Evolutionary conservation across 2,329 filamentous ascomycete species (phyloP).

Genomic region (Phialophora tarda): DNA sequence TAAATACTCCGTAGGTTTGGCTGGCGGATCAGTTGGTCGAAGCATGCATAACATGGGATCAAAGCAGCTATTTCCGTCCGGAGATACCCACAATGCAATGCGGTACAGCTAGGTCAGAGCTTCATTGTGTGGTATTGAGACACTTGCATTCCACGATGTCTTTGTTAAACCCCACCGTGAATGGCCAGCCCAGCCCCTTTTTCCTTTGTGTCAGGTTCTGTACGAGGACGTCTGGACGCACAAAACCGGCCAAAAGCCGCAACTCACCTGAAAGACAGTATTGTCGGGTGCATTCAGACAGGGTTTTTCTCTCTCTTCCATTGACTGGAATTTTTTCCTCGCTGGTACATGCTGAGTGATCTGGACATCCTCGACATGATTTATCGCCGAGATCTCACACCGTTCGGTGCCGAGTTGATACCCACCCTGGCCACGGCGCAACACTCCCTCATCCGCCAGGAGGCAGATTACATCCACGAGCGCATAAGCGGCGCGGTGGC

Average conservation of each 20-base stretch:
- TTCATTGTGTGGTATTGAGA: slow-evolving; percentile 20
- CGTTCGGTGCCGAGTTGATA: not conserved
- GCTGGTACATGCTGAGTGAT: no score
- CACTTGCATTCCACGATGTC: no score
- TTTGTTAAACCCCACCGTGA: not conserved
- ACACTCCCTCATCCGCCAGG: slow-evolving; percentile 32
- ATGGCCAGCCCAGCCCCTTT: slow-evolving; percentile 11
- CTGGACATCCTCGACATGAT: not conserved
- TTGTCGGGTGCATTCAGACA: not conserved
- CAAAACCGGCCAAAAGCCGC: not conserved
- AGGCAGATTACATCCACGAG: slow-evolving; percentile 28
- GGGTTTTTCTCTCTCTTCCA: not conserved
- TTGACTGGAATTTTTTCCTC: not conserved
- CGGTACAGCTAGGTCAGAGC: slow-evolving; percentile 6
- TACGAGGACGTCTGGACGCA: not conserved
- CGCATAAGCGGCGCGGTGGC: slow-evolving; percentile 18
- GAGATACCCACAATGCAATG: no score
- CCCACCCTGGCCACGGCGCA: slow-evolving; percentile 25
- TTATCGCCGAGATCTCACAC: not conserved
- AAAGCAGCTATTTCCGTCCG: no score
- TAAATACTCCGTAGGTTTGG: no score
- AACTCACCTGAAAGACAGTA: not conserved
- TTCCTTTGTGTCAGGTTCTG: slow-evolving; percentile 11
- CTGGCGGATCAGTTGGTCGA: no score
- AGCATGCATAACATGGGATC: no score